phyloP scores from a whole-genome alignment of 1,139 yeast species.

The Saccharomyces hybrid region DNA sequence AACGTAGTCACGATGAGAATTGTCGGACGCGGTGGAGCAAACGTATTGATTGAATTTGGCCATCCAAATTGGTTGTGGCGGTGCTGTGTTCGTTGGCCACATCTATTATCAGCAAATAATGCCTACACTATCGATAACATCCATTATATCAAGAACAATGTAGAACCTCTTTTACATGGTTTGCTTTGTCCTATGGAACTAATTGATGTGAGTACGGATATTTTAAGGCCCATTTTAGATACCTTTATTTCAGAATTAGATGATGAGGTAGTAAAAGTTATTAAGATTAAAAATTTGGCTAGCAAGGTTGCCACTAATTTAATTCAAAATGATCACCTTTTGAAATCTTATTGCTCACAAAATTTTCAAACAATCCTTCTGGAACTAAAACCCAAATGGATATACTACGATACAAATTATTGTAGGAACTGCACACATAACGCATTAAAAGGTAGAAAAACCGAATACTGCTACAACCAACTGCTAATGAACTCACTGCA shows the following conservation, averaged over 20 bases:
- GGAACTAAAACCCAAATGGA: slow-evolving; percentile 32
- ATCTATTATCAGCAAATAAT: slow-evolving; percentile 18
- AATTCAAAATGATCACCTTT: slow-evolving; percentile 22
- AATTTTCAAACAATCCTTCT: slow-evolving; percentile 9
- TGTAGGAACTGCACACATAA: slow-evolving; percentile 31
- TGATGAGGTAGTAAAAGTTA: slow-evolving; percentile 8
- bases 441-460: slow-evolving; percentile 15
- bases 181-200: slow-evolving; percentile 17
- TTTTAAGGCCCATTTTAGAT: slow-evolving; percentile 3
- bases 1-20: slow-evolving; percentile 9
- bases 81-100: slow-evolving; percentile 18
- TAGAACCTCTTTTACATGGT: slow-evolving; percentile 12
- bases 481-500: slow-evolving; percentile 10
- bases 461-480: slow-evolving; percentile 21
- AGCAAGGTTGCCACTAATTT: not conserved
- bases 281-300: slow-evolving; percentile 19
- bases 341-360: slow-evolving; percentile 13
- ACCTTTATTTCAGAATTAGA: slow-evolving; percentile 8
- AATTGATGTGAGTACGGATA: slow-evolving; percentile 4
- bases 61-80: slow-evolving; percentile 17
- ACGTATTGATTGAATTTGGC: slow-evolving; percentile 15
- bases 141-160: slow-evolving; percentile 11
- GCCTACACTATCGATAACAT: slow-evolving; percentile 17
- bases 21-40: slow-evolving; percentile 24
- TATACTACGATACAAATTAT: slow-evolving; percentile 14